Base-by-base conservation (phyloP, 441 rosid species). In the Croton setiger region DNA sequence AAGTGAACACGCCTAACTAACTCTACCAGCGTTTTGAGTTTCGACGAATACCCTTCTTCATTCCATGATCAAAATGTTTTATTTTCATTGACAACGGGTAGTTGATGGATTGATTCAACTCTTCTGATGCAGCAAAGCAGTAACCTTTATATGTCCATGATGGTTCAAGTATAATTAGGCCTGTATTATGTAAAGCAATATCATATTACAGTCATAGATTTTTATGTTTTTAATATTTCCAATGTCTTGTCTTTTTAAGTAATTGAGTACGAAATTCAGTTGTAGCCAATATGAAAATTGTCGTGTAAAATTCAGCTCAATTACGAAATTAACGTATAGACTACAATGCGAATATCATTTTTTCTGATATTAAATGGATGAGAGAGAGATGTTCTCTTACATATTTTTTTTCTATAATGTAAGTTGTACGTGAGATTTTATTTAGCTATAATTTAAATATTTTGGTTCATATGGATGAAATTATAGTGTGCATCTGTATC, bases 1-100 rank as follows among this genome's bases (percentile, higher is more conserved):
- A 87, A 77, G 88, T 83, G 37, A 73, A 12, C 13, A 7, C 51
- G n/a, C n/a, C n/a, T n/a, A n/a, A n/a, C 20, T 74, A 18, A 53
- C 66, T 43, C 31, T 11, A 47, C 43, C 27, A 54, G 45, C 39
- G 53, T 66, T 23, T 56, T 64, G 68, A 18, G n/a, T 4, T 33
- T 20, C 2, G 57, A 68, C 14, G 31, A 35, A 18, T 17, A 9
- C 41, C 33, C 37, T 47, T 2, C 53, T 7, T 13, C 14, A 15
- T 47, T 54, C 18, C 36, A 66, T 62, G 21, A 10, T 14, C 12
- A 15, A 56, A 27, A 33, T 58, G 69, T 51, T 15, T 23, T 39
- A 31, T 23, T 67, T 35, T 20, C 39, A 23, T 58, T 39, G 8
- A 3, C 4, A 41, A 52, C 11, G 0, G 39, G n/a, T n/a, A n/a